Evolutionary conservation across 495 filamentous ascomycete species (phyloP).

Genomic region (Penicillium lividum): DNA sequence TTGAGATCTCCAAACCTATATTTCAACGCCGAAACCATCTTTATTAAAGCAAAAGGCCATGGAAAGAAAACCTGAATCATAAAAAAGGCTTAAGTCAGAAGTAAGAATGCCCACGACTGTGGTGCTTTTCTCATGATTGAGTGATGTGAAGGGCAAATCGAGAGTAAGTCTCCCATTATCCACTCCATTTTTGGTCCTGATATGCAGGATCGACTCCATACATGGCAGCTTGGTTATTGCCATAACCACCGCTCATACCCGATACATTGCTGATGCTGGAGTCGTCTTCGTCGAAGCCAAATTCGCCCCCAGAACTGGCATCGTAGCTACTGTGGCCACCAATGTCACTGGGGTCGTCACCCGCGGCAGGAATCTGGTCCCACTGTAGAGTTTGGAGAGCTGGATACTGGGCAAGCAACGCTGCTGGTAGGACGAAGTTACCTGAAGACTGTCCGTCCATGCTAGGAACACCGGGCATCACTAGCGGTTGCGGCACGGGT

Average conservation of each 20-base stretch:
- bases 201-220: slow-evolving; percentile 39
- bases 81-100: slow-evolving; percentile 10
- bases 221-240: slow-evolving; percentile 33
- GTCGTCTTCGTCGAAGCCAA: slow-evolving; percentile 53
- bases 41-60: slow-evolving; percentile 19
- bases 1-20: slow-evolving; percentile 26
- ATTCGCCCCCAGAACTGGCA: slow-evolving; percentile 70
- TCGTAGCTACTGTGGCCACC: slow-evolving; percentile 88
- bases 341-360: slow-evolving; percentile 69
- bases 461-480: slow-evolving; percentile 41
- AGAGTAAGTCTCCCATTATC: slow-evolving; percentile 13
- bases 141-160: slow-evolving; percentile 5
- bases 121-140: slow-evolving; percentile 12
- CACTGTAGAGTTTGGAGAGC: slow-evolving; percentile 83
- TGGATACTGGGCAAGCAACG: slow-evolving; percentile 87
- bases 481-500: slow-evolving; percentile 43
- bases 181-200: slow-evolving; percentile 36
- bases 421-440: slow-evolving; percentile 76
- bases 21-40: slow-evolving; percentile 38
- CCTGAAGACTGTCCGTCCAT: slow-evolving; percentile 46
- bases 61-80: slow-evolving; percentile 12
- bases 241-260: slow-evolving; percentile 40
- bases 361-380: slow-evolving; percentile 54
- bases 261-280: slow-evolving; percentile 37
- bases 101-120: slow-evolving; percentile 6